Evolutionary conservation across 2,329 filamentous ascomycete genomes (phyloP).

Genomic region (Sphaerostilbella broomeana): DNA sequence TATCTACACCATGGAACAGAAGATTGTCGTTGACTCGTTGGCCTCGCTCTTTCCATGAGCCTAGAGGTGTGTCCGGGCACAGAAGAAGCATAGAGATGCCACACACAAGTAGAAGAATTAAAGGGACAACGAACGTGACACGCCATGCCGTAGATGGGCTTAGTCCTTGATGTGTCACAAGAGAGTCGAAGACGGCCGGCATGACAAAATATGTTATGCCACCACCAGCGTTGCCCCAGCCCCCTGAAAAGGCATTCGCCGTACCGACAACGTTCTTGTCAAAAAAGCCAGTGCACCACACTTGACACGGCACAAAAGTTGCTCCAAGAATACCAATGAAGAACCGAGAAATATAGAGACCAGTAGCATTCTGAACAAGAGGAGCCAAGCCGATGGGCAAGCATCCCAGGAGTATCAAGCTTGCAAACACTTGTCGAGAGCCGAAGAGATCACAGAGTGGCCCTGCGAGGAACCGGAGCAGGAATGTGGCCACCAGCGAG

Average conservation of each 20-base stretch:
- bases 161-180: slow-evolving; percentile 55
- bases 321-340: slow-evolving; percentile 76
- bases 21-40: slow-evolving; percentile 49
- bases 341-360: slow-evolving; percentile 69
- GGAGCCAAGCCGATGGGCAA: slow-evolving; percentile 79
- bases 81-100: slow-evolving; percentile 64
- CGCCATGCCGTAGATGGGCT: slow-evolving; percentile 69
- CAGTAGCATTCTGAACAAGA: slow-evolving; percentile 55
- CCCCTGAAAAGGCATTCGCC: slow-evolving; percentile 77
- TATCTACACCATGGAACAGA: slow-evolving; percentile 36
- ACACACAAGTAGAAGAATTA: slow-evolving; percentile 63
- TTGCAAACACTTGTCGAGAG: slow-evolving; percentile 71
- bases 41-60: slow-evolving; percentile 70
- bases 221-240: slow-evolving; percentile 81
- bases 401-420: slow-evolving; percentile 67
- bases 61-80: slow-evolving; percentile 76
- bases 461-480: slow-evolving; percentile 72
- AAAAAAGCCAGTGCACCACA: slow-evolving; percentile 89
- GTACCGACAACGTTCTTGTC: slow-evolving; percentile 89
- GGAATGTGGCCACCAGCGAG: slow-evolving; percentile 61
- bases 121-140: slow-evolving; percentile 76
- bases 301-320: slow-evolving; percentile 78
- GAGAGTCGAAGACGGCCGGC: slow-evolving; percentile 79
- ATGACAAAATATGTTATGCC: slow-evolving; percentile 92
- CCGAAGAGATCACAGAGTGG: slow-evolving; percentile 83